A percentile compares a stretch with the other conserved stretches of the same genome.
phyloP scores from a whole-genome alignment of 1,284 basidiomycete genomes.

The Bondarzewia mesenterica region DNA sequence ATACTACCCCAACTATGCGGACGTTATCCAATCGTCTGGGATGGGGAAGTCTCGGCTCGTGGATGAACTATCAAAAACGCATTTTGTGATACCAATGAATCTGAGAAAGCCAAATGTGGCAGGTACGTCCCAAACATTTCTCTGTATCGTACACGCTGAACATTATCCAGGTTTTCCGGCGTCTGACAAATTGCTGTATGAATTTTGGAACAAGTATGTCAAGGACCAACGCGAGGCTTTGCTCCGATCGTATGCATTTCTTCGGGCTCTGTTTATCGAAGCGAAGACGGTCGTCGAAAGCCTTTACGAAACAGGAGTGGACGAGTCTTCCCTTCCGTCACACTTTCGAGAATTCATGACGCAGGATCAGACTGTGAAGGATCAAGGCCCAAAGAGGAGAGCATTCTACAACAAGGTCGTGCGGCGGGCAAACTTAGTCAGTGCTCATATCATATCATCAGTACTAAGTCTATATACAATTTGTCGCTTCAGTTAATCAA shows the following conservation, averaged over 20 bases:
- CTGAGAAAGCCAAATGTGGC: conserved; percentile 7
- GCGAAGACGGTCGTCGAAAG: neutral
- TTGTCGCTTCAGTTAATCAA: too few species aligned
- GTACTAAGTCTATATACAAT: too few species aligned
- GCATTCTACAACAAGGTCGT: neutral
- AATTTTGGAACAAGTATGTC: neutral
- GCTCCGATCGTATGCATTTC: neutral
- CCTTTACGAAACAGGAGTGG: neutral
- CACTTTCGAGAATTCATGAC: neutral
- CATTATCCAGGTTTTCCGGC: neutral
- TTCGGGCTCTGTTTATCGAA: neutral
- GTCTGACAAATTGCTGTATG: neutral
- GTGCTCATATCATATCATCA: too few species aligned
- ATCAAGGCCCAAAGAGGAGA: neutral
- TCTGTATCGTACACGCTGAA: neutral
- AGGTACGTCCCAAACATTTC: neutral
- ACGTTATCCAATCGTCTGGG: conserved; percentile 22
- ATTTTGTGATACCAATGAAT: conserved; percentile 20
- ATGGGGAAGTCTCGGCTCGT: conserved; percentile 23
- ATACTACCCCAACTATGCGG: neutral
- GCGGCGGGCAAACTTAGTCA: too few species aligned
- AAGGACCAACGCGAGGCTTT: neutral
- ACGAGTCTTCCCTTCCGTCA: neutral
- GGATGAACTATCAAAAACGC: conserved; percentile 19
- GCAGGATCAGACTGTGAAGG: neutral